Evolutionary conservation across 768 basidiomycete genomes (phyloP).

Genomic region (Suillus discolor): DNA sequence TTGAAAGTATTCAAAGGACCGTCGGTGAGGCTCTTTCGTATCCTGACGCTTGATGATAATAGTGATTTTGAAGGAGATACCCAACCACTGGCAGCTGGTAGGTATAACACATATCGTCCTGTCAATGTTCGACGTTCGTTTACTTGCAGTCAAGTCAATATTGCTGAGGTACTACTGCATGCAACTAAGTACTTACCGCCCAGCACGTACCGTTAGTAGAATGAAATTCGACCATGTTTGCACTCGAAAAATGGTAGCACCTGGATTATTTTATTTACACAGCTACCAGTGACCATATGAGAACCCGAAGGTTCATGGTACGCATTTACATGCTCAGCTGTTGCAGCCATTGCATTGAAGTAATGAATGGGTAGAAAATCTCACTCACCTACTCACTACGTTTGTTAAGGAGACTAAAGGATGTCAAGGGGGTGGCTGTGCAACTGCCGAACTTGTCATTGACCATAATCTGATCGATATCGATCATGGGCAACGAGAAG

Average conservation of each 20-base stretch:
- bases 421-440: background rate
- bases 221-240: background rate
- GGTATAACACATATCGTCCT: too few relatives aligned
- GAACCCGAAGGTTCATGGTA: background rate
- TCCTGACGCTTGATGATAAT: too few relatives aligned
- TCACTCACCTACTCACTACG: background rate
- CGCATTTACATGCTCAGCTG: background rate
- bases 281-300: background rate
- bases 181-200: background rate
- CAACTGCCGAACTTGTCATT: background rate
- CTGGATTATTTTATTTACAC: background rate
- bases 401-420: background rate
- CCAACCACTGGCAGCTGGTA: too few relatives aligned
- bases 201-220: background rate
- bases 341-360: background rate
- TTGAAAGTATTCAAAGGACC: too few relatives aligned
- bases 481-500: slow-evolving; percentile 25
- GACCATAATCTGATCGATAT: background rate
- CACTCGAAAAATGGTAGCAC: background rate
- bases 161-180: background rate
- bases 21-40: too few relatives aligned
- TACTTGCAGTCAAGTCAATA: background rate
- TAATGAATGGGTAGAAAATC: background rate
- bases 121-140: too few relatives aligned
- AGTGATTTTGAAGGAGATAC: too few relatives aligned